Evolutionary conservation across 306 rosid genomes (phyloP).

Genomic region (Aeschynomene evenia): DNA sequence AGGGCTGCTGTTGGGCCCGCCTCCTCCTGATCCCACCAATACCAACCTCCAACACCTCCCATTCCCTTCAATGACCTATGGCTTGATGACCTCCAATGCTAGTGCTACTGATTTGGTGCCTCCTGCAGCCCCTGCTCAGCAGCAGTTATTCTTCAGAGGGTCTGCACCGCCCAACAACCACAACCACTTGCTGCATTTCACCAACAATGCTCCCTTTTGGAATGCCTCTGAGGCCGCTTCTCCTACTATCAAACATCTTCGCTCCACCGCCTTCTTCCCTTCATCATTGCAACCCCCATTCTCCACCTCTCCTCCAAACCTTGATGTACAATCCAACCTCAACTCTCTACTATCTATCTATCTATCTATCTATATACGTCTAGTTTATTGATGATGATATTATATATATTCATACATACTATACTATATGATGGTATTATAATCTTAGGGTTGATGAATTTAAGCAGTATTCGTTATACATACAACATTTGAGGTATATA

Average conservation of each 20-base stretch:
- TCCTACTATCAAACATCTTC: slow-evolving; percentile 57
- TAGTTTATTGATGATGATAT: not conserved
- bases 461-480: not conserved
- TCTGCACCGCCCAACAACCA: slow-evolving; percentile 41
- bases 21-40: slow-evolving; percentile 32
- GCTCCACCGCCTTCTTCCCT: slow-evolving; percentile 60
- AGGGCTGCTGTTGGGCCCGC: slow-evolving; percentile 64
- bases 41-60: slow-evolving; percentile 45
- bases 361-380: too few relatives aligned
- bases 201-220: slow-evolving; percentile 85
- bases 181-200: slow-evolving; percentile 66
- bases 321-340: slow-evolving; percentile 58
- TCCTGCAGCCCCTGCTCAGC: slow-evolving; percentile 34
- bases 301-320: slow-evolving; percentile 42
- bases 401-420: not conserved
- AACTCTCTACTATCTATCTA: too few relatives aligned
- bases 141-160: too few relatives aligned
- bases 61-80: slow-evolving; percentile 48
- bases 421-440: too few relatives aligned
- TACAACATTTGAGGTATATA: not conserved
- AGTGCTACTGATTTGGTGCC: slow-evolving; percentile 35
- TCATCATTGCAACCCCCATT: slow-evolving; percentile 65
- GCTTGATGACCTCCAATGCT: slow-evolving; percentile 44
- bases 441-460: slow-evolving; percentile 1
- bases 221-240: slow-evolving; percentile 71